phyloP scores from a whole-genome alignment of 2,329 filamentous ascomycete genomes.

The Botryotinia narcissicola region DNA sequence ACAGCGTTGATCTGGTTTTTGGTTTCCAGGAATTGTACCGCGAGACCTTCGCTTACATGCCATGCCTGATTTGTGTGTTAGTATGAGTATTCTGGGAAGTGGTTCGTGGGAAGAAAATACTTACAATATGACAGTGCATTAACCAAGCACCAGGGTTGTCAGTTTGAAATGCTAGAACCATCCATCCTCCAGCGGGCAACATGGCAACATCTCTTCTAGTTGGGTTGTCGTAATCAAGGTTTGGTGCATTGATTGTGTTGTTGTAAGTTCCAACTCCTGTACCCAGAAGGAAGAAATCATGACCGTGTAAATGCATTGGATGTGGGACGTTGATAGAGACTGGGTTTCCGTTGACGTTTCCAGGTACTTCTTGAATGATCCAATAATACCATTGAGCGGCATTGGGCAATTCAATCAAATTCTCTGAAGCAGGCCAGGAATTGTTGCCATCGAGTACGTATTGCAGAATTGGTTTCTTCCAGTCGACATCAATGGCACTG shows the following conservation, averaged over 20 bases:
- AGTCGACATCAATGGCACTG: conserved; percentile 40
- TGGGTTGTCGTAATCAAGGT: conserved; percentile 42
- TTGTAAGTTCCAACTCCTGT: conserved; percentile 26
- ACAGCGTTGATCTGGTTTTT: conserved; percentile 12
- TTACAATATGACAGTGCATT: conserved; percentile 32
- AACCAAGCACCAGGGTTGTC: conserved; percentile 41
- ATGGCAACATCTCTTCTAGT: conserved; percentile 51
- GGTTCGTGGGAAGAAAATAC: not conserved
- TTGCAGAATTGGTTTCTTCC: conserved; percentile 44
- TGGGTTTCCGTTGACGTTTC: not conserved
- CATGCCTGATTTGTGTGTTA: conserved; percentile 12
- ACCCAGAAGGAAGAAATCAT: conserved; percentile 44
- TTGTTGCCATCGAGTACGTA: conserved; percentile 35
- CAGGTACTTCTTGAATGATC: conserved; percentile 23
- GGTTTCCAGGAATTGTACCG: conserved; percentile 16
- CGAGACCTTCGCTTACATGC: conserved; percentile 17
- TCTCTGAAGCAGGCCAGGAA: conserved; percentile 22
- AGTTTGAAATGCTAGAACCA: conserved; percentile 26
- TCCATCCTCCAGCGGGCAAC: conserved; percentile 35
- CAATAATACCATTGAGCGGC: conserved; percentile 24
- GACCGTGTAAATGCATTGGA: conserved; percentile 47
- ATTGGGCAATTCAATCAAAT: conserved; percentile 23
- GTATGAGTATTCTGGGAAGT: not conserved
- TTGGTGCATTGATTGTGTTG: not conserved
- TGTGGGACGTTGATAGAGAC: conserved; percentile 35